phyloP scores from a whole-genome alignment of 345 rosid species.

The Syzygium aqueum region DNA sequence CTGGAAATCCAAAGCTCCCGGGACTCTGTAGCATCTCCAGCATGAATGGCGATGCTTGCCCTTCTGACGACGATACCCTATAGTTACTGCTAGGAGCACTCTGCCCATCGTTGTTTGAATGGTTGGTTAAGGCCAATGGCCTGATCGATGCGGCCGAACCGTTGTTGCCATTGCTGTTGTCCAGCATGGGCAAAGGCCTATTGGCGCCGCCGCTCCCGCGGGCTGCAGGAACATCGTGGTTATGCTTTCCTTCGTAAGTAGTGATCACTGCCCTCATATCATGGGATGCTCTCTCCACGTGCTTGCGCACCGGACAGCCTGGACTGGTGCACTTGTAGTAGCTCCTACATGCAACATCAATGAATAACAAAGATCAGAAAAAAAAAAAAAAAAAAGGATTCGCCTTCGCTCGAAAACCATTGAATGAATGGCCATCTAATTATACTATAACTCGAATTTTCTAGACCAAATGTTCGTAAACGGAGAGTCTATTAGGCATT shows the following conservation, averaged over 20 bases:
- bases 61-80: slow-evolving; percentile 10
- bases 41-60: slow-evolving; percentile 21
- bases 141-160: not conserved
- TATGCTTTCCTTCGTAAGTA: slow-evolving; percentile 94
- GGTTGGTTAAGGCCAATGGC: not conserved
- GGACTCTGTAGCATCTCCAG: slow-evolving; percentile 38
- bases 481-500: not conserved
- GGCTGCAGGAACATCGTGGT: slow-evolving; percentile 78
- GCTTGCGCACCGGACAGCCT: slow-evolving; percentile 87
- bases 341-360: slow-evolving; percentile 38
- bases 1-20: slow-evolving; percentile 25
- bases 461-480: not conserved
- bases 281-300: slow-evolving; percentile 83
- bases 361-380: not conserved
- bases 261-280: slow-evolving; percentile 83
- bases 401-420: not conserved
- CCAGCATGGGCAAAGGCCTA: slow-evolving; percentile 21
- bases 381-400: not conserved
- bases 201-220: slow-evolving; percentile 51
- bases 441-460: not conserved
- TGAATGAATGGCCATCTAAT: not conserved
- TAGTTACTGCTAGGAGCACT: not conserved
- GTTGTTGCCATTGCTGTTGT: slow-evolving; percentile 2
- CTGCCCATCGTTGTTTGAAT: not conserved
- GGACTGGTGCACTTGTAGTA: slow-evolving; percentile 79